Percentiles rank a stretch among this genome's conserved stretches.
These are phyloP conservation scores for Casuarina cunninghamiana DNA, from an alignment of 306 rosid species.

Conservation along the genomic window DNA sequence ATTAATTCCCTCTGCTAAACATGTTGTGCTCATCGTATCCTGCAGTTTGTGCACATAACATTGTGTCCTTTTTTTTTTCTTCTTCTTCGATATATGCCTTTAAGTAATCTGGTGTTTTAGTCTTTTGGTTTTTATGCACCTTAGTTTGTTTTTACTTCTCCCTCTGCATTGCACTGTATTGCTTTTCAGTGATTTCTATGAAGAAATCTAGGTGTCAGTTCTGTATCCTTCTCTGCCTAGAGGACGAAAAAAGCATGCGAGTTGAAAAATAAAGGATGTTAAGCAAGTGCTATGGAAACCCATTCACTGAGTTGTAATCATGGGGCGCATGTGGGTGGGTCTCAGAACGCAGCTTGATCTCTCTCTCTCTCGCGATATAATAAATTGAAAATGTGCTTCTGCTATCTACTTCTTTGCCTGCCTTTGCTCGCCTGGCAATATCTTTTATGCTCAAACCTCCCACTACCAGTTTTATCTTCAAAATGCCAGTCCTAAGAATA, in stretches of 20 bases:
- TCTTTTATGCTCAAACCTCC: constrained; percentile 38
- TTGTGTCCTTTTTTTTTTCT: not conserved
- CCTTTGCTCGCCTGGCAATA: constrained; percentile 42
- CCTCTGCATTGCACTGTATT: not conserved
- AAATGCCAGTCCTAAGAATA: constrained; percentile 3
- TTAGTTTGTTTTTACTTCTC: not conserved
- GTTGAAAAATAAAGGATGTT: constrained; percentile 39
- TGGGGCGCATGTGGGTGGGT: constrained; percentile 74
- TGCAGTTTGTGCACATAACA: not conserved
- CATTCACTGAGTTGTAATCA: constrained; percentile 59
- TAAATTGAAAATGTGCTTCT: constrained; percentile 25
- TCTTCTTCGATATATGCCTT: too few species aligned
- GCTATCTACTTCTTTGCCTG: constrained; percentile 35
- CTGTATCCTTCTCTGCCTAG: constrained; percentile 16
- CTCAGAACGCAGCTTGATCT: constrained; percentile 37
- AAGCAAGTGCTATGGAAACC: constrained; percentile 39
- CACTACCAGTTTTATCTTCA: constrained; percentile 26
- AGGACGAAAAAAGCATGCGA: constrained; percentile 42
- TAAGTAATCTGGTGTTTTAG: not conserved
- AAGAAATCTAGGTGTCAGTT: constrained; percentile 14
- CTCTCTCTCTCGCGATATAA: constrained; percentile 18
- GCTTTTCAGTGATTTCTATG: constrained; percentile 22
- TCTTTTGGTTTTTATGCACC: not conserved
- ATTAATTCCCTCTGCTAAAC: not conserved
- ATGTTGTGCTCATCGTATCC: not conserved